Evolutionary conservation across 2,329 filamentous ascomycete genomes (phyloP), one percentile per base, ranked within the genome.

Genomic region (Harringtonia lauricola): DNA sequence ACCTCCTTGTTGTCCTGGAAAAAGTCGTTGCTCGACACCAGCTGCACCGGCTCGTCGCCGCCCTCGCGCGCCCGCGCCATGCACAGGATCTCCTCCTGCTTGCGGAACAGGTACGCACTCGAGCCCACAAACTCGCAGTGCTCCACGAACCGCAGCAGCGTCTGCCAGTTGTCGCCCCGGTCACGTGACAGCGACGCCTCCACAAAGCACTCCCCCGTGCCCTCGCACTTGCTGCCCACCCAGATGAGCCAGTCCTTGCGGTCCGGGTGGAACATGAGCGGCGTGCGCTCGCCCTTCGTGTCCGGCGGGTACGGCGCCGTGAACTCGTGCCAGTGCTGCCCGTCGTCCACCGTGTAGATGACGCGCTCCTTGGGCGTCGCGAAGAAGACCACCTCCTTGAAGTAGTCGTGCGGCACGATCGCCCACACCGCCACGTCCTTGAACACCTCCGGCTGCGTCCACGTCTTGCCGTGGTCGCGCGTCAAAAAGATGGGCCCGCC

Each of bases 241-340:
- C 89, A 96, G 48, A 98, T 84, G 36, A 96, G 70, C 87, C 88
- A 95, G 55, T 95, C 84, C 58, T 82, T 83, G 55, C 83, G 76
- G 52, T 83, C 78, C 1, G 88, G 84, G 55, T 98, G 92, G 65
- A 98, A 98, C 30, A 72, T 70, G 35, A 88, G 71, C 17, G 76
- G 72, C 5, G 68, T 53, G 7, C 56, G 56, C 8, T 66, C 57
- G 17, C 55, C 39, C 4, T 57, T 51, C 2, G 51, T 47, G 38
- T 66, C 53, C 8, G 63, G 62, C 50, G 74, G 72, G 35, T 75
- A 68, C 1, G 82, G 84, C 3, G 82, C 78, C 46, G 85, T 63
- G 61, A 95, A 94, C 39, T 68, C 71, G 58, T 85, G 76, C 52
- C 92, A 83, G 50, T 69, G 80, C 34, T 79, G 68, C 17, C 85